phyloP scores from a whole-genome alignment of 805 yeast genomes.

The Hanseniaspora lindneri region DNA sequence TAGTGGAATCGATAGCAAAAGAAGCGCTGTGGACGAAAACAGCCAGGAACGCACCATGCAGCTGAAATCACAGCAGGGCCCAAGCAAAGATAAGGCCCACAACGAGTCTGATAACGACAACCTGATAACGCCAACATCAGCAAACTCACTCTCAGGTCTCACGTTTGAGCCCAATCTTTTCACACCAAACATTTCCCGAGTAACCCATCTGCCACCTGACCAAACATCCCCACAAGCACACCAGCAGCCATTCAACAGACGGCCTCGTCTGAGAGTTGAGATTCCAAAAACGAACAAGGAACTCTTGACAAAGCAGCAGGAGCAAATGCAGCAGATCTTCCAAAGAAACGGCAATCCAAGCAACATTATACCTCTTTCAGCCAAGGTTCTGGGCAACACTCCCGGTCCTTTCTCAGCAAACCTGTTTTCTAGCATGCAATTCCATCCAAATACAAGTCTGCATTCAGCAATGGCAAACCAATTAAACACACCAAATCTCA shows the following conservation, averaged over 20 bases:
- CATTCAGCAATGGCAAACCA: neutral
- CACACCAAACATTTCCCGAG: constrained; percentile 21
- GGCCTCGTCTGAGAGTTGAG: constrained; percentile 13
- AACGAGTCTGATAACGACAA: constrained; percentile 6
- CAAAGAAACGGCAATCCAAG: constrained; percentile 7
- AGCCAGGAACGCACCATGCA: neutral
- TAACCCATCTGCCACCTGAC: constrained; percentile 18
- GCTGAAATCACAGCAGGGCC: neutral
- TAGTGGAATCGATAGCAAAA: neutral
- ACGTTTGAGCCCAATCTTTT: constrained; percentile 28
- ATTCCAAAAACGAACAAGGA: constrained; percentile 13
- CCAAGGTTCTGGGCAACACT: constrained; percentile 3
- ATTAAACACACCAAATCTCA: constrained; percentile 9
- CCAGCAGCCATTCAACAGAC: constrained; percentile 20
- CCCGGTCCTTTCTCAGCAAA: constrained; percentile 14
- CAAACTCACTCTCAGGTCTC: constrained; percentile 17
- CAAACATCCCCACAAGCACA: constrained; percentile 20
- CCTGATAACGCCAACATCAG: constrained; percentile 25
- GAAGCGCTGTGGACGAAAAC: neutral
- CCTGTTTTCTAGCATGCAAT: constrained; percentile 11
- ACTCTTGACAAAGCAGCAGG: neutral
- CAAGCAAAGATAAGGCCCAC: constrained; percentile 12
- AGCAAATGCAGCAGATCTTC: constrained; percentile 2
- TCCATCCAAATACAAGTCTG: neutral
- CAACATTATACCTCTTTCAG: constrained; percentile 8